Base-by-base conservation (phyloP, 306 rosid species). In the Prunus campanulata region DNA sequence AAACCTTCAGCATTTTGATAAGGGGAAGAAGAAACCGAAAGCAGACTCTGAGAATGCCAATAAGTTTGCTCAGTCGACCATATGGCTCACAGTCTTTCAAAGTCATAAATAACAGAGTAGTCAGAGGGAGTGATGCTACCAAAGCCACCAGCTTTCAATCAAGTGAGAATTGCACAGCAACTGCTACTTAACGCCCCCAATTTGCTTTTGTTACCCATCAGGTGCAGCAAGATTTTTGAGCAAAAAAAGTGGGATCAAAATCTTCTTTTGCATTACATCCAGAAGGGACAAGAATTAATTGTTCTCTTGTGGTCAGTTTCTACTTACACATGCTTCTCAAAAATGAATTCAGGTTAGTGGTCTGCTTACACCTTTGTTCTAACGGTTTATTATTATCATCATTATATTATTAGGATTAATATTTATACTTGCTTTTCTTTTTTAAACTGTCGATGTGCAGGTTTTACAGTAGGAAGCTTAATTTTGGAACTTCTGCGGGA, bases 41-140 rank as follows among this genome's bases (percentile, higher is more conserved):
- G 84, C 98, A 92, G 83, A 92, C 99, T 71, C 86, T 92, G 52
- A 85, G 98, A 81, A 90, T 96, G 93, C 99, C 99, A 29, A 87
- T 91, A 74, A 91, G 98, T 89, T 89, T 89, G 87, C 97, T 96
- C 61, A 92, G 77, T 78, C 92, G 93, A 68, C 98, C 99, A 20
- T 84, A 96, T 68, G 92, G 97, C 73, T 92, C 99, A 74, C 96
- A 92, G 89, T 91, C 98, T 32, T 96, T 96, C 84, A 96, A 96
- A 86, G 93, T 86, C 77, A 82, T 79, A 71, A 86, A 81, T 84
- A 96, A 86, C 87, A 91, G 98, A 65, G 93, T 92, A 49, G 91
- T 96, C 57, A 87, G 97, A 82, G 97, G 96, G 84, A 92, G 82
- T 64, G 96, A 95, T 78, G 71, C 84, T 66, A 83, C 92, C 32